phyloP scores from a whole-genome alignment of 345 rosid species.

The Dimocarpus longan region DNA sequence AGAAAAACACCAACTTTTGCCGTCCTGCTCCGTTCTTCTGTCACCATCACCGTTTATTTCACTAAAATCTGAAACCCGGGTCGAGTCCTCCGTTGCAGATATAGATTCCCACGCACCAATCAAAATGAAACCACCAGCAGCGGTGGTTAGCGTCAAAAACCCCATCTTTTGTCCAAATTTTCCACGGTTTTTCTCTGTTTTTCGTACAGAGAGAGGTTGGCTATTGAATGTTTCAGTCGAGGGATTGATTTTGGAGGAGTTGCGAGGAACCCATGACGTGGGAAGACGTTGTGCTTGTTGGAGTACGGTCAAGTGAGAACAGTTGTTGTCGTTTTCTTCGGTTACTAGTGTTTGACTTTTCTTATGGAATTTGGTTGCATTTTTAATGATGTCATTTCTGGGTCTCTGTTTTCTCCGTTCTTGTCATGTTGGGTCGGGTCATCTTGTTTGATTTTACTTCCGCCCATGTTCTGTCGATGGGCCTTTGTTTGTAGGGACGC shows the following conservation, averaged over 20 bases:
- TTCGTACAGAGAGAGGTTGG: background rate
- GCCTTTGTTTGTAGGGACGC: too few species aligned
- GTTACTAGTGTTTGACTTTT: background rate
- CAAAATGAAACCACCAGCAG: conserved; percentile 65
- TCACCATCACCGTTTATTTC: conserved; percentile 27
- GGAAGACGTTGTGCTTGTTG: background rate
- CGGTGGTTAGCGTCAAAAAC: conserved; percentile 43
- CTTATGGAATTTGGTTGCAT: background rate
- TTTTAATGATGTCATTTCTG: background rate
- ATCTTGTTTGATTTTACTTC: too few species aligned
- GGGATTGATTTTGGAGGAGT: background rate
- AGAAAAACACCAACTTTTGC: background rate
- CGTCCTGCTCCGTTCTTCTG: conserved; percentile 1
- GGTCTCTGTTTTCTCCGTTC: background rate
- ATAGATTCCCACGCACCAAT: conserved; percentile 65
- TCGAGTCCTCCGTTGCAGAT: conserved; percentile 31
- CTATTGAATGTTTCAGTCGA: background rate
- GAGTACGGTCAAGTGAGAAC: background rate
- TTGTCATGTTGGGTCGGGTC: background rate
- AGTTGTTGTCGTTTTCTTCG: background rate
- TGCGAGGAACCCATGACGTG: background rate
- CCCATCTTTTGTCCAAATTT: conserved; percentile 44
- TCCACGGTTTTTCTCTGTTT: background rate
- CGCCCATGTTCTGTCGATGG: too few species aligned
- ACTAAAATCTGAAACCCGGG: conserved; percentile 8